Evolutionary conservation across 2,329 filamentous ascomycete genomes (phyloP).

Genomic region (Colletotrichum sansevieriae): DNA sequence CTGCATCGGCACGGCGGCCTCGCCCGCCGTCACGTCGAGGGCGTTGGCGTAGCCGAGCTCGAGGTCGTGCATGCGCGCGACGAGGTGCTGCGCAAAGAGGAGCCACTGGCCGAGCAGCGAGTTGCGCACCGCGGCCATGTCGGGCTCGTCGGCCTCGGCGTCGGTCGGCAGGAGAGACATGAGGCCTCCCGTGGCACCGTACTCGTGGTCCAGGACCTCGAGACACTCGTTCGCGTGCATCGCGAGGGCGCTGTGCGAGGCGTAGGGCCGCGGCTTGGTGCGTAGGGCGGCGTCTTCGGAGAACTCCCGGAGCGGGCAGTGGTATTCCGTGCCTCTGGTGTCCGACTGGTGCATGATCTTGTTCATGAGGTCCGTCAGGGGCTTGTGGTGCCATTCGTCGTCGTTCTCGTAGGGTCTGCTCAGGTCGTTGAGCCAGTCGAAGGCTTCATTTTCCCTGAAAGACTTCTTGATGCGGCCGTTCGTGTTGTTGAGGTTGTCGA

Average conservation of each 20-base stretch:
- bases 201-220: slow-evolving; percentile 72
- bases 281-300: slow-evolving; percentile 41
- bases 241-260: slow-evolving; percentile 63
- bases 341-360: slow-evolving; percentile 59
- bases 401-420: slow-evolving; percentile 61
- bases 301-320: slow-evolving; percentile 59
- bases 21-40: slow-evolving; percentile 62
- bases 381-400: slow-evolving; percentile 61
- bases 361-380: slow-evolving; percentile 62
- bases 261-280: slow-evolving; percentile 53
- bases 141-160: slow-evolving; percentile 49
- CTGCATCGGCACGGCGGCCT: slow-evolving; percentile 64
- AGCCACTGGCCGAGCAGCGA: slow-evolving; percentile 71
- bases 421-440: slow-evolving; percentile 69
- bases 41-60: slow-evolving; percentile 66
- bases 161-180: slow-evolving; percentile 65
- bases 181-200: slow-evolving; percentile 66
- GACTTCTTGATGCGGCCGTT: slow-evolving; percentile 32
- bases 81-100: slow-evolving; percentile 65
- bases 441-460: slow-evolving; percentile 62
- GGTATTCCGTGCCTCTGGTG: slow-evolving; percentile 54
- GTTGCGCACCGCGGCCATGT: slow-evolving; percentile 60
- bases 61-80: slow-evolving; percentile 68
- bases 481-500: slow-evolving; percentile 45
- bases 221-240: slow-evolving; percentile 71